Evolutionary conservation across 257 asterid genomes (phyloP).

Genomic region (Solanum pennellii): DNA sequence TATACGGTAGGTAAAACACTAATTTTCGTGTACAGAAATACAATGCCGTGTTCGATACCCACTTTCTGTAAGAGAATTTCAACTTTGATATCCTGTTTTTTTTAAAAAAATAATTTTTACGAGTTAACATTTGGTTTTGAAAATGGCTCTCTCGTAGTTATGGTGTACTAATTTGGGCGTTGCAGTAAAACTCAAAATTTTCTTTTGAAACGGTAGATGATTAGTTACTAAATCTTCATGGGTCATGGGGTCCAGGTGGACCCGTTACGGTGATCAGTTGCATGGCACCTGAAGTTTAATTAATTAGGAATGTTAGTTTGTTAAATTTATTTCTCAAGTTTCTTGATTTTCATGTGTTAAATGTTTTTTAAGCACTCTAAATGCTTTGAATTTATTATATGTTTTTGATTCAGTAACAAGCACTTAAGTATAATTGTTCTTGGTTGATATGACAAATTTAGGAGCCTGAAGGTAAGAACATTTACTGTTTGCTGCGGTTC

Average conservation of each 20-base stretch:
- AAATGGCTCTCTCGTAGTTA: neutral
- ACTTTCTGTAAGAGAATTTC: neutral
- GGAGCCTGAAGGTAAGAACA: neutral
- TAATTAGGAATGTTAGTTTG: neutral
- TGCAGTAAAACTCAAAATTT: neutral
- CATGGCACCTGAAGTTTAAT: neutral
- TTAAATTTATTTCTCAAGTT: neutral
- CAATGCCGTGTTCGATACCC: neutral
- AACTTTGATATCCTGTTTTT: neutral
- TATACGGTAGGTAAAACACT: neutral
- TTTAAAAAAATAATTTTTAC: neutral
- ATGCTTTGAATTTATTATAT: neutral
- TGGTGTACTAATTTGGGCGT: neutral
- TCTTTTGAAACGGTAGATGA: neutral
- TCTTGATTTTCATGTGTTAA: neutral
- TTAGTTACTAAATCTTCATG: neutral
- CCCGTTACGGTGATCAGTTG: neutral
- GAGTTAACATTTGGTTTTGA: neutral
- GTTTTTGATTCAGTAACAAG: neutral
- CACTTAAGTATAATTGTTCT: neutral
- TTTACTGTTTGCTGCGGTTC: neutral
- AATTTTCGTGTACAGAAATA: neutral
- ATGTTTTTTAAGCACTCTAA: neutral
- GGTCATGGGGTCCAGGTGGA: neutral
- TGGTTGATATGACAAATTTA: neutral